Percentiles rank a stretch among this genome's conserved stretches.
Evolutionary conservation across 2,329 filamentous ascomycete genomes (phyloP).

Genomic region (Monosporascus sp.): DNA sequence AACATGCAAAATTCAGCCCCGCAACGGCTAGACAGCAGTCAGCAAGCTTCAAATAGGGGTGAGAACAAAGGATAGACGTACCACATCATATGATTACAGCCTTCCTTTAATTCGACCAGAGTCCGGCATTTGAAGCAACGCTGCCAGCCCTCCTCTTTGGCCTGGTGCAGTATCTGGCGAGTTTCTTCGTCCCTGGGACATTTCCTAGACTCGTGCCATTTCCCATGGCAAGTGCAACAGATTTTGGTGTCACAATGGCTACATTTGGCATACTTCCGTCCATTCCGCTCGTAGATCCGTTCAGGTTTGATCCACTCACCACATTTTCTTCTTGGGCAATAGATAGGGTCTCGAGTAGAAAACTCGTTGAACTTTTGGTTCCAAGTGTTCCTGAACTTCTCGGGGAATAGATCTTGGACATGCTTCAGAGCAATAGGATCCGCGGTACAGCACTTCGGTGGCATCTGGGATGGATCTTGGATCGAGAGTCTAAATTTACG

Average conservation of each 20-base stretch:
- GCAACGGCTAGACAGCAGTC: conserved; percentile 51
- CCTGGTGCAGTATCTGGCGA: conserved; percentile 56
- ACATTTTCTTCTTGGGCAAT: conserved; percentile 69
- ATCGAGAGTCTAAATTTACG: conserved; percentile 71
- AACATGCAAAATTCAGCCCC: conserved; percentile 83
- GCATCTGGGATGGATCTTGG: conserved; percentile 75
- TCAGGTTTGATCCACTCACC: conserved; percentile 75
- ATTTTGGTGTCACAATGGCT: conserved; percentile 67
- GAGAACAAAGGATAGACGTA: conserved; percentile 35
- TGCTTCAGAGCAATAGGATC: conserved; percentile 70
- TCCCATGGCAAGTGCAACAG: conserved; percentile 67
- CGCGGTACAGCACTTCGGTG: conserved; percentile 71
- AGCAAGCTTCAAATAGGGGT: conserved; percentile 6
- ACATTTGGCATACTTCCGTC: conserved; percentile 65
- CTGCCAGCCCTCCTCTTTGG: conserved; percentile 66
- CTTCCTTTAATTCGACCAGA: conserved; percentile 74
- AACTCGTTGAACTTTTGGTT: conserved; percentile 76
- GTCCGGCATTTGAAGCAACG: conserved; percentile 68
- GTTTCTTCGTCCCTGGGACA: conserved; percentile 70
- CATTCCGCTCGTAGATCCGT: conserved; percentile 55
- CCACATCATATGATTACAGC: conserved; percentile 87
- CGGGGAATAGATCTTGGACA: conserved; percentile 70
- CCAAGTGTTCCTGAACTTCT: conserved; percentile 72
- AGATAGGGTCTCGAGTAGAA: conserved; percentile 67
- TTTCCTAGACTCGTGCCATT: conserved; percentile 63